Evolutionary conservation across 371 early-diverging fungal species (phyloP), one percentile per base, ranked within the genome.

Genomic region (Syncephalastrum contaminatum): DNA sequence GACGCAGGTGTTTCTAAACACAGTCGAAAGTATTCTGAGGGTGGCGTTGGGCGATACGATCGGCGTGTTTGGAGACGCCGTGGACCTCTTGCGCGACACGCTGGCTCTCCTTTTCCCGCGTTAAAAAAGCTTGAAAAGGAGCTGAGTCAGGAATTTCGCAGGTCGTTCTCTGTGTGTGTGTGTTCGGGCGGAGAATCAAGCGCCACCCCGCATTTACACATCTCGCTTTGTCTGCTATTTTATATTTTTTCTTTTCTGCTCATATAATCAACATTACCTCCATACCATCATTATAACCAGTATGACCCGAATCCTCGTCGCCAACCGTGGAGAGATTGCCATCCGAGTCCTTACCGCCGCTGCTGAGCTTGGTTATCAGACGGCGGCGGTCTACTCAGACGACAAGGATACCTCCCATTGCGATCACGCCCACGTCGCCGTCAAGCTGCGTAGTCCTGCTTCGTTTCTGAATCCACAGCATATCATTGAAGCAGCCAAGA

Each of bases 311-410:
- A 43, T 76, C 30, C 53, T 76, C 10, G 63, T 76, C 5, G 71
- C 73, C 1, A 76, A 76, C 43, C 56, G 73, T 30, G 77, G 77
- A 12, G 77, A 76, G 54, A 73, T 76, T n/a, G 77, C 77, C 15
- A 73, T 70, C 25, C 71, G 77, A 27, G 62, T 70, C 16, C 56
- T 70, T 3, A 60, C 62, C 19, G 71, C 73, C 16, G 70, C 73
- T 4, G 45, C 59, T 7, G 73, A 75, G 47, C 62, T 76, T 5
- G 73, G 73, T 8, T 45, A 60, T 24, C 51, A 64, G 30, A 66
- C 77, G 0, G 67, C 69, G n/a, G 77, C 77, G 30, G 61, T 70
- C 1, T 73, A 62, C 52, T 39, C 62, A 4, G 70, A 72, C 49
- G 53, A 66, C 7, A 62, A 73, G 44, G 76, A 75, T 54, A 66